Conservation (phyloP, 345 rosid genomes). For the Euphorbia tirucalli region DNA sequence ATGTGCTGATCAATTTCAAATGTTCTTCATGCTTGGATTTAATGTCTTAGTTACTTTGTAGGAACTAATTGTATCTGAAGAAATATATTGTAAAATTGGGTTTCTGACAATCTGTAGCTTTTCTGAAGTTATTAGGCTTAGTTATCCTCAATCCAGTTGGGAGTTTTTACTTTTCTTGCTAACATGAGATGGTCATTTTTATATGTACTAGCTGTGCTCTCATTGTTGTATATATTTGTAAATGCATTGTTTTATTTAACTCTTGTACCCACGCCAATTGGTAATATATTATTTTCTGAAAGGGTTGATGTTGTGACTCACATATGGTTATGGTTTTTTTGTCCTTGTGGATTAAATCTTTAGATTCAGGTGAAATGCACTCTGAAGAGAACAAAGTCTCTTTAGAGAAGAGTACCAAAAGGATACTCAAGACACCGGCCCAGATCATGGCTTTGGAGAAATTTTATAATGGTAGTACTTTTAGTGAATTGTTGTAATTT, state of each 20-base stretch:
- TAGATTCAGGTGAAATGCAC: slow-evolving; percentile 59
- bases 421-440: slow-evolving; percentile 67
- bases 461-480: slow-evolving; percentile 64
- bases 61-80: background rate
- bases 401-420: slow-evolving; percentile 51
- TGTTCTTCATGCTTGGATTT: background rate
- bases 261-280: background rate
- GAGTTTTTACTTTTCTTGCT: background rate
- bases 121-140: background rate
- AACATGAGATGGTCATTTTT: background rate
- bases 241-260: background rate
- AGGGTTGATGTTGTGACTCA: background rate
- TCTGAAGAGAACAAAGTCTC: slow-evolving; percentile 60
- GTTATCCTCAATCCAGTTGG: background rate
- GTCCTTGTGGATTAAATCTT: slow-evolving; percentile 15
- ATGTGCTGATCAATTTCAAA: background rate
- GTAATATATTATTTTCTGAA: background rate
- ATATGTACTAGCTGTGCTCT: background rate
- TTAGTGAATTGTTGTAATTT: background rate
- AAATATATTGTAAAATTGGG: background rate
- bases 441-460: slow-evolving; percentile 77
- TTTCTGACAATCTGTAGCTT: slow-evolving; percentile 1
- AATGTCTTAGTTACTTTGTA: background rate
- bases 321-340: slow-evolving; percentile 1
- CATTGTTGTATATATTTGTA: background rate